Conservation (phyloP, 2,329 filamentous ascomycete species). For the Acrodontium crateriforme region DNA sequence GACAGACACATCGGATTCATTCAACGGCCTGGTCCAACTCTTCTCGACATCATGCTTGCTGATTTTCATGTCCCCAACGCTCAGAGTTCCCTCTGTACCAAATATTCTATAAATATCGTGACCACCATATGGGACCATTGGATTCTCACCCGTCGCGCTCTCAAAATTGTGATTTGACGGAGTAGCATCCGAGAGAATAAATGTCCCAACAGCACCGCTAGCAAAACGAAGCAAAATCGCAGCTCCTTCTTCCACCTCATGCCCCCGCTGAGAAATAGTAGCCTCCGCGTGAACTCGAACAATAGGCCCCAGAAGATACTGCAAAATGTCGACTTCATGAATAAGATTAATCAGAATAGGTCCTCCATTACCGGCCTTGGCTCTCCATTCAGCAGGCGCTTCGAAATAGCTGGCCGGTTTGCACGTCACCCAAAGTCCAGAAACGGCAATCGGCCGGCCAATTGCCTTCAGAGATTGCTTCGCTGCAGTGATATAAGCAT, state of each 20-base stretch:
- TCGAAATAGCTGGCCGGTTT: constrained; percentile 42
- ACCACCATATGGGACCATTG: constrained; percentile 31
- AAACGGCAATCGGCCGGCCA: constrained; percentile 38
- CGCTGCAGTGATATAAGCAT: constrained; percentile 39
- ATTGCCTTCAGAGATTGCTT: constrained; percentile 34
- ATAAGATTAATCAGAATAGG: constrained; percentile 45
- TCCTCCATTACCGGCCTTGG: constrained; percentile 28
- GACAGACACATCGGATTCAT: constrained; percentile 20
- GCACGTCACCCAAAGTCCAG: constrained; percentile 39
- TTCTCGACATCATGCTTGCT: constrained; percentile 34
- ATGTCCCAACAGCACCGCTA: constrained; percentile 42
- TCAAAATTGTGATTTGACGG: constrained; percentile 43
- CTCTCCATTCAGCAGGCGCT: constrained; percentile 35
- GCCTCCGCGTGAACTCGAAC: constrained; percentile 37
- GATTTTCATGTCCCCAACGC: constrained; percentile 39
- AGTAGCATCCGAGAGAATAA: constrained; percentile 40
- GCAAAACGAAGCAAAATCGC: constrained; percentile 40
- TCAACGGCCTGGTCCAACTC: constrained; percentile 30
- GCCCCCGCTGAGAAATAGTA: constrained; percentile 29
- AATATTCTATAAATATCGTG: constrained; percentile 42
- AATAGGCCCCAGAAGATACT: constrained; percentile 43
- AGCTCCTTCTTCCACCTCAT: constrained; percentile 42
- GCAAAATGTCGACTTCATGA: constrained; percentile 47
- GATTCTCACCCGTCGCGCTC: constrained; percentile 45
- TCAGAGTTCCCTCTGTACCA: constrained; percentile 37